A percentile compares a stretch with the other conserved stretches of the same genome.
Evolutionary conservation across 495 filamentous ascomycete genomes (phyloP).

Genomic region (Ascobolus immersus): DNA sequence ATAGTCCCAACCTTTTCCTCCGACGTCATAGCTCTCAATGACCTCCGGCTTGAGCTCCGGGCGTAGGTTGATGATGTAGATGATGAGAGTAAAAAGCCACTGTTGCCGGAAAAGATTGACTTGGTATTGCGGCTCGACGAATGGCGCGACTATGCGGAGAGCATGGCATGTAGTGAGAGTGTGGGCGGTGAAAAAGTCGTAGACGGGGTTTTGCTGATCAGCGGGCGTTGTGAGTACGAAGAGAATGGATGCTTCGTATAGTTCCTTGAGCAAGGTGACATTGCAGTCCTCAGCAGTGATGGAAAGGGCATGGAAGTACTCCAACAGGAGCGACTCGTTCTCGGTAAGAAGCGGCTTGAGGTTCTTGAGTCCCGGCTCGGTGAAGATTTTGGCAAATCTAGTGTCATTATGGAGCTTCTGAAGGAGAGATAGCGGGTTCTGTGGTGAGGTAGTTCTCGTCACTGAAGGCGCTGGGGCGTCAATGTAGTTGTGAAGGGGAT

Average conservation of each 20-base stretch:
- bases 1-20: constrained; percentile 49
- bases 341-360: constrained; percentile 5
- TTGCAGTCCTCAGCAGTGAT: constrained; percentile 31
- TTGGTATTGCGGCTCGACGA: constrained; percentile 49
- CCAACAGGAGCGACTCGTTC: neutral
- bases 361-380: too few relatives aligned
- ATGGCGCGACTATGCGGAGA: constrained; percentile 55
- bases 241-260: constrained; percentile 35
- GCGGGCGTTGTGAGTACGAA: constrained; percentile 37
- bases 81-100: constrained; percentile 50
- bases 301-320: constrained; percentile 33
- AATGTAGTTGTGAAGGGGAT: constrained; percentile 49
- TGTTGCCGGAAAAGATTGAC: constrained; percentile 55
- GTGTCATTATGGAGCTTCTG: constrained; percentile 27
- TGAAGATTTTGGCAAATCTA: too few relatives aligned
- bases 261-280: constrained; percentile 34
- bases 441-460: constrained; percentile 30
- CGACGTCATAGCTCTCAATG: constrained; percentile 32
- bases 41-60: constrained; percentile 41
- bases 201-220: constrained; percentile 30
- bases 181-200: constrained; percentile 72
- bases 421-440: constrained; percentile 51
- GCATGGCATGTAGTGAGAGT: constrained; percentile 66
- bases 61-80: constrained; percentile 27
- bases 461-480: constrained; percentile 30